Conservation (phyloP, 1,284 basidiomycete genomes). For the Puccinia sorghi region DNA sequence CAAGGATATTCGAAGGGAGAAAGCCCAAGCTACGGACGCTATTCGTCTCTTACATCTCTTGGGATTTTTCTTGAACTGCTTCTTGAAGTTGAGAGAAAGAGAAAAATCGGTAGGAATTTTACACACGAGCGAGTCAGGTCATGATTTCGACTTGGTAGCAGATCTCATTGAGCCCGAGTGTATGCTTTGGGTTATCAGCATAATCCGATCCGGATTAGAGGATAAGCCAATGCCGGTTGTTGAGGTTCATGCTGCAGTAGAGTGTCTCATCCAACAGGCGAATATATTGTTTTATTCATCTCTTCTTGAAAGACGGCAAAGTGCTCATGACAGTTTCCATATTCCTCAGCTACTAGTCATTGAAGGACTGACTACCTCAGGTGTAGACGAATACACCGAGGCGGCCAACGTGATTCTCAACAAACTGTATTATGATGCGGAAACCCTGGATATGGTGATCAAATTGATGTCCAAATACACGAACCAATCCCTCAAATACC, state of each 20-base stretch:
- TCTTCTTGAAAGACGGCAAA: not conserved
- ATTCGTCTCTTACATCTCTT: conserved; percentile 77
- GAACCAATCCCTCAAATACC: conserved; percentile 70
- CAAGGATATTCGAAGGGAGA: conserved; percentile 86
- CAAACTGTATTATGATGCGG: conserved; percentile 88
- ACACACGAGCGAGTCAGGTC: conserved; percentile 58
- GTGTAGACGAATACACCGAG: conserved; percentile 68
- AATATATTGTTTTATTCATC: conserved; percentile 50
- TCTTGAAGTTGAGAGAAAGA: conserved; percentile 62
- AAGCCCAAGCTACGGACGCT: conserved; percentile 85
- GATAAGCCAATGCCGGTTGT: conserved; percentile 90
- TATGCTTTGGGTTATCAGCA: conserved; percentile 80
- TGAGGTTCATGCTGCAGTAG: conserved; percentile 89
- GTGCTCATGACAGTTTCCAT: not conserved
- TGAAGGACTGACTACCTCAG: conserved; percentile 65
- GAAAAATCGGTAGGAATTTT: conserved; percentile 55
- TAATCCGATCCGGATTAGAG: conserved; percentile 83
- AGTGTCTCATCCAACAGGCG: conserved; percentile 81
- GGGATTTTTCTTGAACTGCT: conserved; percentile 87
- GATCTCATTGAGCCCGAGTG: conserved; percentile 80
- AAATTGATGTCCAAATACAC: conserved; percentile 75
- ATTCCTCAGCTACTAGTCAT: conserved; percentile 69
- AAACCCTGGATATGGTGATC: conserved; percentile 80
- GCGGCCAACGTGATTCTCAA: conserved; percentile 77
- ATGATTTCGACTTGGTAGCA: conserved; percentile 73